phyloP scores from a whole-genome alignment of 2,329 filamentous ascomycete genomes.

The Aspergillus tubingensis region DNA sequence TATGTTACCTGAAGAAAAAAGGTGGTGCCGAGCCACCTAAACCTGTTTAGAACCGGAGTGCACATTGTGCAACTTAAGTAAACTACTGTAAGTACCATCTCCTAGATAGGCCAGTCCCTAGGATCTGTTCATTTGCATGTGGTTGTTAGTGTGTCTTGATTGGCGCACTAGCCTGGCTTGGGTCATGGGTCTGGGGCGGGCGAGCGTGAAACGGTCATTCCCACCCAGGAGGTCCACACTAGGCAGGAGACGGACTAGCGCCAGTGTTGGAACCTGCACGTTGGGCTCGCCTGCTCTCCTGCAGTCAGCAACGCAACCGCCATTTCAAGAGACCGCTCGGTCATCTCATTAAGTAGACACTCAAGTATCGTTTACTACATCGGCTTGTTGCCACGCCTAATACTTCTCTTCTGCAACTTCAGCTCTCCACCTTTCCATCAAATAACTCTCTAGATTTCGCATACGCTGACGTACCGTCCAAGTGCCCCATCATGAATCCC shows the following conservation, averaged over 20 bases:
- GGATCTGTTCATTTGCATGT: background rate
- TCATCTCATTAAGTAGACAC: constrained; percentile 23
- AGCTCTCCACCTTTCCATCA: background rate
- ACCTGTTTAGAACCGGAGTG: no score
- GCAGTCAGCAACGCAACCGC: constrained; percentile 31
- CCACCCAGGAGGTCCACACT: constrained; percentile 1
- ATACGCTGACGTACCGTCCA: constrained; percentile 10
- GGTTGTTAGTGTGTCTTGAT: constrained; percentile 13
- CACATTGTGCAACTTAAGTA: no score
- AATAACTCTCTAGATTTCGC: constrained; percentile 1
- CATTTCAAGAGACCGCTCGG: constrained; percentile 27
- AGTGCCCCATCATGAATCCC: constrained; percentile 48
- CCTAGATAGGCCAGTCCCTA: background rate
- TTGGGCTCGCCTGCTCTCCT: constrained; percentile 33
- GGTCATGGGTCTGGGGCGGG: constrained; percentile 15
- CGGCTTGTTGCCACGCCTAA: constrained; percentile 12
- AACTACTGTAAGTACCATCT: background rate
- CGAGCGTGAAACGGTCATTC: constrained; percentile 27
- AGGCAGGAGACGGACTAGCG: constrained; percentile 2
- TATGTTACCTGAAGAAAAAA: background rate
- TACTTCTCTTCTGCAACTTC: constrained; percentile 1
- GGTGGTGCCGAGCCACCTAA: background rate
- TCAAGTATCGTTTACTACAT: constrained; percentile 21
- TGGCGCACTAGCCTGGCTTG: constrained; percentile 19
- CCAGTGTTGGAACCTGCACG: constrained; percentile 24